These are phyloP conservation scores for Conticribra weissflogii DNA, from an alignment of 108 stramenopile species.

Conservation along the genomic window DNA sequence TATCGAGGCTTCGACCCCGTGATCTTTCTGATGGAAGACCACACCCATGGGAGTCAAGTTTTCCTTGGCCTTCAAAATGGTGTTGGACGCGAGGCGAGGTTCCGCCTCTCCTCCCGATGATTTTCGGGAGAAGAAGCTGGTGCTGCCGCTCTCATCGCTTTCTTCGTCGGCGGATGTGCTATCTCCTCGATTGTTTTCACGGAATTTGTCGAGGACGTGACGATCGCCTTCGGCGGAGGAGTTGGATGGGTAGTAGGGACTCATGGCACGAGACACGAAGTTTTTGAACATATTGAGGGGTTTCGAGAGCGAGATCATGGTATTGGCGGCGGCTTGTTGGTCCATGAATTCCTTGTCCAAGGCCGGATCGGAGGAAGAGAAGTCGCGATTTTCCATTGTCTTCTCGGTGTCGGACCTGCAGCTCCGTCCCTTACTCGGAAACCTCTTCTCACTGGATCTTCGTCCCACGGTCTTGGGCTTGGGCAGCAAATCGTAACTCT, in stretches of 20 bases:
- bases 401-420: too few species aligned
- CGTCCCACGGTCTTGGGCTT: too few species aligned
- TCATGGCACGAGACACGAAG: constrained; percentile 25
- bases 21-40: neutral
- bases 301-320: neutral
- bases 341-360: neutral
- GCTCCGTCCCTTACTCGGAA: too few species aligned
- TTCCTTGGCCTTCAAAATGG: constrained; percentile 19
- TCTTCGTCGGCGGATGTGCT: neutral
- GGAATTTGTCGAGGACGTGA: too few species aligned
- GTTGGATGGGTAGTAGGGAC: constrained; percentile 28
- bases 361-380: too few species aligned
- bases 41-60: constrained; percentile 33
- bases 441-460: too few species aligned
- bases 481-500: constrained; percentile 75
- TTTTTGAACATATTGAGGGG: constrained; percentile 27
- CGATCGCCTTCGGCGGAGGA: constrained; percentile 11
- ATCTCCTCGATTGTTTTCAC: too few species aligned
- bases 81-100: neutral
- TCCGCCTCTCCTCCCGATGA: neutral
- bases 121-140: neutral
- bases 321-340: neutral
- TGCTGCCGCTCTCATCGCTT: constrained; percentile 9
- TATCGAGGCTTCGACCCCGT: too few species aligned
- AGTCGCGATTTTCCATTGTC: too few species aligned